A percentile compares a stretch with the other conserved stretches of the same genome.
These are phyloP conservation scores for Clathrospora elynae DNA, from an alignment of 2,329 filamentous ascomycete genomes.

Conservation along the genomic window DNA sequence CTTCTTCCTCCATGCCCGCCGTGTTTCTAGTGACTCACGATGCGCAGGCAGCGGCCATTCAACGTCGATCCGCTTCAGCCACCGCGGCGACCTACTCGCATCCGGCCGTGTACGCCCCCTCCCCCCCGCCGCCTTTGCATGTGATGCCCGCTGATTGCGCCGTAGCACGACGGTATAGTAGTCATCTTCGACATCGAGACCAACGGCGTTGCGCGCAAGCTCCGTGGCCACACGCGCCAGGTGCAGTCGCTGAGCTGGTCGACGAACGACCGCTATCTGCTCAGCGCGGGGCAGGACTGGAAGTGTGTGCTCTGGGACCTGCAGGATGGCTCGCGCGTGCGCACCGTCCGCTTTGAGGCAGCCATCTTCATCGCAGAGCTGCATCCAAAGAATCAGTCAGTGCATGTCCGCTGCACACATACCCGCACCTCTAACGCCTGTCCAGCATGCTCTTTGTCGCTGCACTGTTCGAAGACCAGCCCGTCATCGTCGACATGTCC, in stretches of 20 bases:
- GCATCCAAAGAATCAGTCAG: constrained; percentile 86
- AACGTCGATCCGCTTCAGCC: constrained; percentile 81
- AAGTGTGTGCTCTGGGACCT: constrained; percentile 96
- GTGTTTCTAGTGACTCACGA: constrained; percentile 38
- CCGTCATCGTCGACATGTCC: constrained; percentile 81
- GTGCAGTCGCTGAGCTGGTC: constrained; percentile 97
- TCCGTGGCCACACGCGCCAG: constrained; percentile 89
- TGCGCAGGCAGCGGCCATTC: constrained; percentile 64
- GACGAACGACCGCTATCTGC: constrained; percentile 82
- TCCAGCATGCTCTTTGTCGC: constrained; percentile 80
- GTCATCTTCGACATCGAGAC: constrained; percentile 98
- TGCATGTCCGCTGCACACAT: not conserved
- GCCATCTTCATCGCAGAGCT: constrained; percentile 96
- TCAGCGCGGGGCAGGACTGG: constrained; percentile 95
- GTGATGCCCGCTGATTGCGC: constrained; percentile 21
- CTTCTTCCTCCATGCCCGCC: constrained; percentile 60
- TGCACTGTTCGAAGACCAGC: constrained; percentile 91
- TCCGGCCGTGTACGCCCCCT: constrained; percentile 74
- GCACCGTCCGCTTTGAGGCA: constrained; percentile 88
- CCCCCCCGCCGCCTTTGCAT: constrained; percentile 19
- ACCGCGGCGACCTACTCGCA: constrained; percentile 90
- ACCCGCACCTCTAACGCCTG: constrained; percentile 9
- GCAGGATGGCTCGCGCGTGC: constrained; percentile 70
- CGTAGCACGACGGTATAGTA: constrained; percentile 79
- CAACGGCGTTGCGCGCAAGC: constrained; percentile 91